These are phyloP conservation scores for Aureobasidium musti DNA, from an alignment of 2,329 filamentous ascomycete species.

Conservation along the genomic window DNA sequence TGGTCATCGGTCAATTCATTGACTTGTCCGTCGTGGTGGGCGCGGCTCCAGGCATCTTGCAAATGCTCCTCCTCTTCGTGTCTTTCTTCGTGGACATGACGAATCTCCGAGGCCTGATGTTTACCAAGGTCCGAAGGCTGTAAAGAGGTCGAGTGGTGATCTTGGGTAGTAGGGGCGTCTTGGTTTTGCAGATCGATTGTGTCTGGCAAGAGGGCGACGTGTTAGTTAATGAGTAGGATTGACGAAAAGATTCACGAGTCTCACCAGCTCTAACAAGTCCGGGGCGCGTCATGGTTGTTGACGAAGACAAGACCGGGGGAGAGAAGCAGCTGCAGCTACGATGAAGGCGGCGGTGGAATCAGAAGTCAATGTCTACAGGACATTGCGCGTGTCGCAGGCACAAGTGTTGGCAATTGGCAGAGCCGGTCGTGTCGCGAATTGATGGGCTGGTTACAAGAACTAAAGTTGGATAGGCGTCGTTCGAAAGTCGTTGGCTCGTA, in stretches of 20 bases:
- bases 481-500: slow-evolving; percentile 3
- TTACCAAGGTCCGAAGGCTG: slow-evolving; percentile 57
- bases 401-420: neutral
- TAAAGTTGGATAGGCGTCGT: neutral
- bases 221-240: neutral
- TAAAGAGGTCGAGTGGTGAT: slow-evolving; percentile 64
- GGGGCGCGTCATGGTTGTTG: slow-evolving; percentile 32
- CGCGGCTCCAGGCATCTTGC: slow-evolving; percentile 56
- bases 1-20: slow-evolving; percentile 64
- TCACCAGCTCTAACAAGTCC: slow-evolving; percentile 32
- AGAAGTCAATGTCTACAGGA: neutral
- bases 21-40: slow-evolving; percentile 34
- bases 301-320: neutral
- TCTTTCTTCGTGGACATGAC: slow-evolving; percentile 73
- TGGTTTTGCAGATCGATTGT: slow-evolving; percentile 93
- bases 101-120: slow-evolving; percentile 83
- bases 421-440: neutral
- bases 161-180: slow-evolving; percentile 77
- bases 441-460: neutral
- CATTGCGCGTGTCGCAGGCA: slow-evolving; percentile 14
- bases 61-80: slow-evolving; percentile 70
- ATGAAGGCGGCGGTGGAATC: neutral
- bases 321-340: neutral
- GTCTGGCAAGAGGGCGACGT: slow-evolving; percentile 57
- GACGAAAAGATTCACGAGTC: neutral